phyloP scores from a whole-genome alignment of 495 filamentous ascomycete species.

The Xeromyces bisporus region DNA sequence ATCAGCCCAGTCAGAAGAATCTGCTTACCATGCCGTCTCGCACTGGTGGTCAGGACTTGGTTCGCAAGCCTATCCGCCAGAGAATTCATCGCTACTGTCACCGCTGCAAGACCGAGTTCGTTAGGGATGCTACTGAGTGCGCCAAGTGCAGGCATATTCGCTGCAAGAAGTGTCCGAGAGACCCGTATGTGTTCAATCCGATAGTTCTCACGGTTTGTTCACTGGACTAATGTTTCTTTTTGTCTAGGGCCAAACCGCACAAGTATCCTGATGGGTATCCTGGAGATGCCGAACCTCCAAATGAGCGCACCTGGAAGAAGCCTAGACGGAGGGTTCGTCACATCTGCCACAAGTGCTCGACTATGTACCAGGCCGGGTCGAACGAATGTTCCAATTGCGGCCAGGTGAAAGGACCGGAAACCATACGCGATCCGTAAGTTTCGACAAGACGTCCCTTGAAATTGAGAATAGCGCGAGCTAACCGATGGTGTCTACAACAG shows the following conservation, averaged over 20 bases:
- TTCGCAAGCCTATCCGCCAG: conserved; percentile 49
- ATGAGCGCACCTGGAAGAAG: conserved; percentile 24
- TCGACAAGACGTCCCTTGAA: neutral
- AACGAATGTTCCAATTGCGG: conserved; percentile 44
- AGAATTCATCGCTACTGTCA: conserved; percentile 65
- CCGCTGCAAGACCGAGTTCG: conserved; percentile 49
- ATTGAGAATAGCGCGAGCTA: too few relatives aligned
- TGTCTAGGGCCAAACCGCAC: conserved; percentile 42
- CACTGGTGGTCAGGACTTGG: conserved; percentile 49
- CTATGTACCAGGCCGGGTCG: conserved; percentile 29
- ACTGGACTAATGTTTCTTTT: too few relatives aligned
- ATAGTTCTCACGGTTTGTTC: neutral
- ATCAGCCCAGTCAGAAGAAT: conserved; percentile 6
- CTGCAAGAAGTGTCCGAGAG: conserved; percentile 66
- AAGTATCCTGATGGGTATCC: conserved; percentile 68
- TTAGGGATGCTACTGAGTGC: conserved; percentile 42
- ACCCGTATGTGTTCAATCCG: conserved; percentile 44
- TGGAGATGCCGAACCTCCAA: conserved; percentile 39
- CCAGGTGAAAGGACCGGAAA: conserved; percentile 34
- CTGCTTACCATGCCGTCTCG: conserved; percentile 45
- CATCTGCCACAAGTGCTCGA: conserved; percentile 47
- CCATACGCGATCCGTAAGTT: conserved; percentile 35
- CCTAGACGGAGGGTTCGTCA: conserved; percentile 36
- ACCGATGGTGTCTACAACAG: too few relatives aligned
- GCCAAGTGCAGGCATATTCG: conserved; percentile 54